Evolutionary conservation across 352 stramenopile genomes (phyloP).

Genomic region (Pythium biforme): DNA sequence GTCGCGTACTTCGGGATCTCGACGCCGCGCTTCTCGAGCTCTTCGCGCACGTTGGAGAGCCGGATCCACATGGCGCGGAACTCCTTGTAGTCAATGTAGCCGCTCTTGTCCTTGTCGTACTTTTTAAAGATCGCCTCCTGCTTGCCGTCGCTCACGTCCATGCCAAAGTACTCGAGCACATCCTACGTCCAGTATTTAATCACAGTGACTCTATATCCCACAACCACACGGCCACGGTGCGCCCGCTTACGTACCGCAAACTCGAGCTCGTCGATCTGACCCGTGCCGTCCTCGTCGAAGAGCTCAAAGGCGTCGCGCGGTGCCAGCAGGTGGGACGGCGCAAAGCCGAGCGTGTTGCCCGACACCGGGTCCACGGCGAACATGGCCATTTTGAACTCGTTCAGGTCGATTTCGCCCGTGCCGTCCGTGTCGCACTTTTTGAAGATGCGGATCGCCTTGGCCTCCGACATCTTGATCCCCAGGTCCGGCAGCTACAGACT

Average conservation of each 20-base stretch:
- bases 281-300: constrained; percentile 88
- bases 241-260: constrained; percentile 77
- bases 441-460: constrained; percentile 92
- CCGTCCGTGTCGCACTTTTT: constrained; percentile 88
- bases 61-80: constrained; percentile 93
- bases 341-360: constrained; percentile 77
- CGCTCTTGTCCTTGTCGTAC: constrained; percentile 91
- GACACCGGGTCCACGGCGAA: constrained; percentile 90
- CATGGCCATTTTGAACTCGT: constrained; percentile 93
- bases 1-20: constrained; percentile 89
- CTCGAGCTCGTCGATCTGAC: constrained; percentile 91
- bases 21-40: constrained; percentile 84
- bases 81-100: constrained; percentile 92
- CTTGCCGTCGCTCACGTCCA: constrained; percentile 87
- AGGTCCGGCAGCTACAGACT: constrained; percentile 85
- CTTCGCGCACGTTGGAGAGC: constrained; percentile 75
- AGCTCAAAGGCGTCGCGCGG: constrained; percentile 91
- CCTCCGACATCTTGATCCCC: constrained; percentile 83
- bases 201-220: neutral
- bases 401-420: constrained; percentile 89
- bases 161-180: constrained; percentile 92
- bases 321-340: constrained; percentile 74
- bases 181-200: constrained; percentile 34
- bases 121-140: constrained; percentile 92
- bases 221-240: no score